Evolutionary conservation across 768 basidiomycete species (phyloP).

Genomic region (Xerocomellus dryophilus): DNA sequence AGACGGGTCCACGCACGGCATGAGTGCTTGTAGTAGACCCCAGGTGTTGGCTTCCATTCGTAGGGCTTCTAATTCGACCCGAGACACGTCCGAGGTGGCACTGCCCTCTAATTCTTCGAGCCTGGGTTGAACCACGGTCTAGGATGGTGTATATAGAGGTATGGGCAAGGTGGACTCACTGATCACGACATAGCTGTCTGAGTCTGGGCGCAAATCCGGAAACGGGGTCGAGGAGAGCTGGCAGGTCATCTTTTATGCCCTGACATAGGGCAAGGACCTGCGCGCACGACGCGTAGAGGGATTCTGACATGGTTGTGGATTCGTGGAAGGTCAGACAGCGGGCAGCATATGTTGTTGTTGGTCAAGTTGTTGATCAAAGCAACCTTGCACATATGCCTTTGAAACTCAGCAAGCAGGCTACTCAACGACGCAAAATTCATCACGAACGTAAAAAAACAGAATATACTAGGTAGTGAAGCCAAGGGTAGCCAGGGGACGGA

Average conservation of each 20-base stretch:
- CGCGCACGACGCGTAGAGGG: conserved; percentile 63
- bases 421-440: too few relatives aligned
- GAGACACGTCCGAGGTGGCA: conserved; percentile 35
- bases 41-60: conserved; percentile 80
- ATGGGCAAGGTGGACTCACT: conserved; percentile 42
- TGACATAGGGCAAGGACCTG: conserved; percentile 63
- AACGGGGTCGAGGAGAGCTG: conserved; percentile 59
- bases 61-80: conserved; percentile 58
- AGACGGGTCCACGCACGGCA: conserved; percentile 52
- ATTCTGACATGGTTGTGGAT: conserved; percentile 26
- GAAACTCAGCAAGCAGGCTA: too few relatives aligned
- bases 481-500: not conserved
- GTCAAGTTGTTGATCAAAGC: too few relatives aligned
- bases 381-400: too few relatives aligned
- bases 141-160: not conserved
- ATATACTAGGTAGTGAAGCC: too few relatives aligned
- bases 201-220: conserved; percentile 70
- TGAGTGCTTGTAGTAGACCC: conserved; percentile 72
- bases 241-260: conserved; percentile 52
- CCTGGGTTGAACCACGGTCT: conserved; percentile 32
- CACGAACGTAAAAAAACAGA: too few relatives aligned
- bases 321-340: not conserved
- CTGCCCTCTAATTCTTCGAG: conserved; percentile 50
- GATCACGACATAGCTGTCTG: conserved; percentile 47
- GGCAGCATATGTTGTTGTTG: not conserved